Percentiles rank a stretch among this genome's conserved stretches.
These are phyloP conservation scores for Oryza glumipatula DNA, from an alignment of 176 grass and related monocot species.

Conservation along the genomic window DNA sequence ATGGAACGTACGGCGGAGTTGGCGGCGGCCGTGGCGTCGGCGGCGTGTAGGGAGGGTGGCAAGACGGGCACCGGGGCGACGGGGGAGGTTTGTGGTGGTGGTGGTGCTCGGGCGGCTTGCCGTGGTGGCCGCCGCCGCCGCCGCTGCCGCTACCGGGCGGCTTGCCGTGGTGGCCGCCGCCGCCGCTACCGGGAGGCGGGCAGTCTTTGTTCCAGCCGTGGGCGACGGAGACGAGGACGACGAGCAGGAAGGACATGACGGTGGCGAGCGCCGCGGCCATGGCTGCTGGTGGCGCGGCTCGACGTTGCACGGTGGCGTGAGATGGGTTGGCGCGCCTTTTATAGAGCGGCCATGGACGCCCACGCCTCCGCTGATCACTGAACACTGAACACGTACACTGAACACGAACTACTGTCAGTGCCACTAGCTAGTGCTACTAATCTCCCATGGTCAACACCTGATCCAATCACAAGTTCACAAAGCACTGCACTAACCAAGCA, in stretches of 20 bases:
- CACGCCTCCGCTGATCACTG: neutral
- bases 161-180: slow-evolving; percentile 36
- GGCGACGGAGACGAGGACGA: slow-evolving; percentile 37
- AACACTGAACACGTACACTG: neutral
- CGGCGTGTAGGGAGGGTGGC: slow-evolving; percentile 30
- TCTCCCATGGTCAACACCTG: neutral
- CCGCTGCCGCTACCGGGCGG: slow-evolving; percentile 33
- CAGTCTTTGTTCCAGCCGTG: slow-evolving; percentile 38
- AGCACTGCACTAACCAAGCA: neutral
- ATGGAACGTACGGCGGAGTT: neutral
- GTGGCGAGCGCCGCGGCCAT: slow-evolving; percentile 26
- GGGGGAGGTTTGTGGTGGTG: slow-evolving; percentile 9
- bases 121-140: slow-evolving; percentile 19
- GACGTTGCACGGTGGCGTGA: neutral
- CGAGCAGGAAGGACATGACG: slow-evolving; percentile 17
- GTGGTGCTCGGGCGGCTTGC: slow-evolving; percentile 50
- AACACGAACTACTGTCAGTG: neutral
- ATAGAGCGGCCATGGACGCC: neutral
- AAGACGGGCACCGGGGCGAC: neutral
- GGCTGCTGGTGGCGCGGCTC: neutral
- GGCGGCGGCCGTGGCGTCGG: neutral
- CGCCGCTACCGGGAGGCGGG: slow-evolving; percentile 7
- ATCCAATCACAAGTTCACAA: neutral
- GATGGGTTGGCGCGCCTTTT: neutral
- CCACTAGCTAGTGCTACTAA: neutral